Conservation (phyloP, 345 rosid genomes). For the Moringa oleifera region DNA sequence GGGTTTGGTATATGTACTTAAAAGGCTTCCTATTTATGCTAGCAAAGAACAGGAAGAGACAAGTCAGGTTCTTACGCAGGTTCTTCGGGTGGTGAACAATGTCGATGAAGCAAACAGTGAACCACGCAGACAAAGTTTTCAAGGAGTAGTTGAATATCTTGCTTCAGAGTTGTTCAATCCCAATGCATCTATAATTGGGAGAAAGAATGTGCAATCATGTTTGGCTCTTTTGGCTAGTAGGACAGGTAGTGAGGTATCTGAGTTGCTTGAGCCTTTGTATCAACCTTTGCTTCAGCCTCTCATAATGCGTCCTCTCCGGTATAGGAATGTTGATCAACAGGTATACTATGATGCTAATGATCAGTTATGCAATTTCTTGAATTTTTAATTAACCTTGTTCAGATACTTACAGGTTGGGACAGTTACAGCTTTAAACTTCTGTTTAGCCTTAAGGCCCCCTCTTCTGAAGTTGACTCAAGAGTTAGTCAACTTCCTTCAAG, state of each 20-base stretch:
- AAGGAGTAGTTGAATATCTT: constrained; percentile 87
- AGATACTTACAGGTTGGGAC: constrained; percentile 72
- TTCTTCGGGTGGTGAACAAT: constrained; percentile 94
- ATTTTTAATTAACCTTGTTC: constrained; percentile 20
- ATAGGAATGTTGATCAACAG: constrained; percentile 98
- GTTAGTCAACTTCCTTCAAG: constrained; percentile 94
- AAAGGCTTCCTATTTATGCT: constrained; percentile 85
- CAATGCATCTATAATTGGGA: constrained; percentile 75
- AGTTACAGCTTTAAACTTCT: constrained; percentile 91
- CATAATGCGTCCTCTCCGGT: constrained; percentile 77
- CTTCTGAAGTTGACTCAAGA: constrained; percentile 94
- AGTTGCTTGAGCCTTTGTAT: constrained; percentile 87
- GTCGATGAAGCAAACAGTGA: constrained; percentile 96
- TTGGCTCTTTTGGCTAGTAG: constrained; percentile 95
- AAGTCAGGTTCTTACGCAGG: constrained; percentile 97
- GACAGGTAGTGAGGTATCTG: constrained; percentile 97
- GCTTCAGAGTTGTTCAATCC: constrained; percentile 93
- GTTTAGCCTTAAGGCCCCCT: constrained; percentile 96
- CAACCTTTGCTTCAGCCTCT: constrained; percentile 90
- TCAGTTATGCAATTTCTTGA: not conserved
- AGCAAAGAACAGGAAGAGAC: constrained; percentile 98
- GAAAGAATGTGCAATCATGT: constrained; percentile 95
- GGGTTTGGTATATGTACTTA: constrained; percentile 87
- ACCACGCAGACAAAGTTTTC: constrained; percentile 85
- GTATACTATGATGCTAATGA: constrained; percentile 26